Evolutionary conservation across 495 filamentous ascomycete genomes (phyloP).

Genomic region (Penicillium pulvis): DNA sequence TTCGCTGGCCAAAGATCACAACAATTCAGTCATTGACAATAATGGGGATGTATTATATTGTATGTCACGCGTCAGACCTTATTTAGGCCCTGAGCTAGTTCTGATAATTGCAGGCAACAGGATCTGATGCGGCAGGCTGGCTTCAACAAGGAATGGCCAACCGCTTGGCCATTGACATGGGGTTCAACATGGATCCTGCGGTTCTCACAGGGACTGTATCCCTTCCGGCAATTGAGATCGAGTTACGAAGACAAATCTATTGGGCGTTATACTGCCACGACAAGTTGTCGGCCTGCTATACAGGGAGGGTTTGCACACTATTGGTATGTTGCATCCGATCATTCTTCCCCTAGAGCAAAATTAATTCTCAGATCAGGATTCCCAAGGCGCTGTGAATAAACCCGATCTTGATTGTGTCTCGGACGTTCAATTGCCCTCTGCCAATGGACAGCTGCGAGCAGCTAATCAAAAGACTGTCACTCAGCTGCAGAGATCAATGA

Average conservation of each 20-base stretch:
- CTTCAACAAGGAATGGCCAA: slow-evolving; percentile 33
- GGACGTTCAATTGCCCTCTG: slow-evolving; percentile 17
- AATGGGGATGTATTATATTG: slow-evolving; percentile 52
- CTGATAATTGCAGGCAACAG: slow-evolving; percentile 24
- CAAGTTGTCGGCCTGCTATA: slow-evolving; percentile 34
- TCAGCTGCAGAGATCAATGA: slow-evolving; percentile 28
- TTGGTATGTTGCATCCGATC: slow-evolving; percentile 18
- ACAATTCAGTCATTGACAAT: slow-evolving; percentile 78
- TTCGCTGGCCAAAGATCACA: slow-evolving; percentile 63
- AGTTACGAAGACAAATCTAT: slow-evolving; percentile 34
- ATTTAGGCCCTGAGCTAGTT: not conserved
- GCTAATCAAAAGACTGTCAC: slow-evolving; percentile 21
- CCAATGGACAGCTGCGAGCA: slow-evolving; percentile 20
- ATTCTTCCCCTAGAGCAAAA: not conserved
- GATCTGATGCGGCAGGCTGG: slow-evolving; percentile 33
- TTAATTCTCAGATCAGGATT: slow-evolving; percentile 19
- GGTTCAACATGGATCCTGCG: slow-evolving; percentile 31
- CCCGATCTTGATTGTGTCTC: slow-evolving; percentile 23
- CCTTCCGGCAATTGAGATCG: slow-evolving; percentile 27
- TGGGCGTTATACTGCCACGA: slow-evolving; percentile 36
- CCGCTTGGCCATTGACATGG: slow-evolving; percentile 34
- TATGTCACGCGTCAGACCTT: slow-evolving; percentile 11
- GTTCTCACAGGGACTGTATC: slow-evolving; percentile 24
- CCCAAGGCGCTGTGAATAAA: slow-evolving; percentile 32
- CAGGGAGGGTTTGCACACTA: slow-evolving; percentile 34